Conservation (phyloP, 2,329 filamentous ascomycete species). For the Colletotrichum sp. region DNA sequence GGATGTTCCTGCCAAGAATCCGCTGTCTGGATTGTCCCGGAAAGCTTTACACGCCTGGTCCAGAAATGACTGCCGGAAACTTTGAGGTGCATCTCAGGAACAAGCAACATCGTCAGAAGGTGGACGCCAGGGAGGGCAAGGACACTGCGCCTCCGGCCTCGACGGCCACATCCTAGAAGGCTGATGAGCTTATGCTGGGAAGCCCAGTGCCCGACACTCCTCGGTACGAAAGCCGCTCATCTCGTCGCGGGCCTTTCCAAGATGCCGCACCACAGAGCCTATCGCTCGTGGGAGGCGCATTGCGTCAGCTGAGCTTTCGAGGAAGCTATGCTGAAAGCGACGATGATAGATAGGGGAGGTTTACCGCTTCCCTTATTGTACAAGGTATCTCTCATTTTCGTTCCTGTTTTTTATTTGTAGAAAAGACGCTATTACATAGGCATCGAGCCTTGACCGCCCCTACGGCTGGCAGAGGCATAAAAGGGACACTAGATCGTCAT, state of each 20-base stretch:
- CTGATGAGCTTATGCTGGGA: not conserved
- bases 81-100: constrained; percentile 95
- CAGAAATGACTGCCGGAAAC: constrained; percentile 83
- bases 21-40: constrained; percentile 91
- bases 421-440: constrained; percentile 12
- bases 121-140: constrained; percentile 42
- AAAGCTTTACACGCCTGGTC: constrained; percentile 91
- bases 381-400: not conserved
- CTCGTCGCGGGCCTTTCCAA: not conserved
- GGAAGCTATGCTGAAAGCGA: not conserved
- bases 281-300: not conserved
- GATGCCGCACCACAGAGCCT: not conserved
- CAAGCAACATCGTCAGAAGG: constrained; percentile 76
- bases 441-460: not conserved
- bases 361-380: not conserved
- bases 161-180: not conserved
- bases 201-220: not conserved
- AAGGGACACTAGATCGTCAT: not conserved
- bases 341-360: not conserved
- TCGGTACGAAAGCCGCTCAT: not conserved
- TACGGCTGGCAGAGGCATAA: not conserved
- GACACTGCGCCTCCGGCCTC: constrained; percentile 21
- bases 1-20: constrained; percentile 87
- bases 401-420: constrained; percentile 3
- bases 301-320: not conserved